phyloP scores from a whole-genome alignment of 257 asterid species.

The Solanum etuberosum region DNA sequence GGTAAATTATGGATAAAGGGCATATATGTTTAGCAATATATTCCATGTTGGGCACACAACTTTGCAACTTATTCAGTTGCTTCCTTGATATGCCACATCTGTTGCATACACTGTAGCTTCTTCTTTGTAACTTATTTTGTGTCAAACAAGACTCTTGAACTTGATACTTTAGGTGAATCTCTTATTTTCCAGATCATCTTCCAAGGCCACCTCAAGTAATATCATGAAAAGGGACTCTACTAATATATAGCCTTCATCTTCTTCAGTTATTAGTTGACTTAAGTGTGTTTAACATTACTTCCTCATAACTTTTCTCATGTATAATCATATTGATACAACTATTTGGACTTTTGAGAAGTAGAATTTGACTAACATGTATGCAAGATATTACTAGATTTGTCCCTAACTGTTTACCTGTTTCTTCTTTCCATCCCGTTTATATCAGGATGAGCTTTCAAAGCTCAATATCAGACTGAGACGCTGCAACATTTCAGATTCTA shows the following conservation, averaged over 20 bases:
- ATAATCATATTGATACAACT: not conserved
- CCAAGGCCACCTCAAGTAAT: not conserved
- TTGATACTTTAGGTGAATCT: not conserved
- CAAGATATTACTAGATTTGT: not conserved
- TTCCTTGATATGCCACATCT: not conserved
- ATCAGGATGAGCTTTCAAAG: constrained; percentile 51
- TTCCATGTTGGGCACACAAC: not conserved
- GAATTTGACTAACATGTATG: not conserved
- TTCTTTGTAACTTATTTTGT: not conserved
- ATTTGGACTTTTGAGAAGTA: not conserved
- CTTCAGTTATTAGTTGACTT: not conserved
- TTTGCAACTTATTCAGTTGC: not conserved
- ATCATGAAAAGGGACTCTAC: not conserved
- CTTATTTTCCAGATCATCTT: not conserved
- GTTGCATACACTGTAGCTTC: not conserved
- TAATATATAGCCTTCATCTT: not conserved
- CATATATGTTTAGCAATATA: not conserved
- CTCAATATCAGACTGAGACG: constrained; percentile 35
- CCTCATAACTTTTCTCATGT: not conserved
- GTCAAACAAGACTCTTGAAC: not conserved
- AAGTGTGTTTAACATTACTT: not conserved
- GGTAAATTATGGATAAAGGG: not conserved
- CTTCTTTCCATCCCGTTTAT: constrained; percentile 1
- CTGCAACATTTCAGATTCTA: constrained; percentile 34
- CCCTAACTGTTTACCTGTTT: not conserved